Evolutionary conservation across 495 filamentous ascomycete genomes (phyloP).

Genomic region (Ascobolus immersus): DNA sequence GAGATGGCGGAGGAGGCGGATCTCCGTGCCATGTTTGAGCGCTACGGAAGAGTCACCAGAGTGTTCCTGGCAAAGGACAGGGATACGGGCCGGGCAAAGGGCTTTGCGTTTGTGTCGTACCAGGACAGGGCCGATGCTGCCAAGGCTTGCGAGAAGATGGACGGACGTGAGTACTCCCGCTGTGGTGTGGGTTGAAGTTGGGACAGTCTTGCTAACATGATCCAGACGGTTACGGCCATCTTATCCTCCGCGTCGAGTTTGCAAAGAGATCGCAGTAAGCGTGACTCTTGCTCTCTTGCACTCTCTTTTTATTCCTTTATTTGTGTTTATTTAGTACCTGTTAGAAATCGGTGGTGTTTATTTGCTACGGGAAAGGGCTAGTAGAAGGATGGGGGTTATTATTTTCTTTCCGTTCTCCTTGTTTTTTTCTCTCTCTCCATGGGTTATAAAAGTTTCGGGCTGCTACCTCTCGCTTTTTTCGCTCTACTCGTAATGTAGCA

Average conservation of each 20-base stretch:
- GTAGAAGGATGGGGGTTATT: too few species aligned
- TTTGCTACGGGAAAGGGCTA: too few species aligned
- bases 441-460: too few species aligned
- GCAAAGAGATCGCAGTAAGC: slow-evolving; percentile 31
- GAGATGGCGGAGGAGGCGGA: slow-evolving; percentile 92
- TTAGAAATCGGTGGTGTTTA: too few species aligned
- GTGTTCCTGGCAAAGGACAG: slow-evolving; percentile 95
- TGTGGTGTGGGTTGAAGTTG: neutral
- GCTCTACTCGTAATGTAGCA: too few species aligned
- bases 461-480: too few species aligned
- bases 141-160: slow-evolving; percentile 87
- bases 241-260: slow-evolving; percentile 78
- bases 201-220: neutral
- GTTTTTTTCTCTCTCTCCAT: too few species aligned
- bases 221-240: slow-evolving; percentile 57
- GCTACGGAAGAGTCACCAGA: slow-evolving; percentile 83
- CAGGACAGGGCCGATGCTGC: slow-evolving; percentile 67
- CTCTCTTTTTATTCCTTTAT: too few species aligned
- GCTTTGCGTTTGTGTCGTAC: slow-evolving; percentile 95
- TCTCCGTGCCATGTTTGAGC: slow-evolving; percentile 88
- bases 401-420: too few species aligned
- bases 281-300: too few species aligned
- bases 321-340: too few species aligned
- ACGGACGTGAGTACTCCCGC: slow-evolving; percentile 43
- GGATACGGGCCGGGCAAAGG: slow-evolving; percentile 83